Evolutionary conservation across 129 eudicot species (phyloP).

Genomic region (Calendula officinalis): DNA sequence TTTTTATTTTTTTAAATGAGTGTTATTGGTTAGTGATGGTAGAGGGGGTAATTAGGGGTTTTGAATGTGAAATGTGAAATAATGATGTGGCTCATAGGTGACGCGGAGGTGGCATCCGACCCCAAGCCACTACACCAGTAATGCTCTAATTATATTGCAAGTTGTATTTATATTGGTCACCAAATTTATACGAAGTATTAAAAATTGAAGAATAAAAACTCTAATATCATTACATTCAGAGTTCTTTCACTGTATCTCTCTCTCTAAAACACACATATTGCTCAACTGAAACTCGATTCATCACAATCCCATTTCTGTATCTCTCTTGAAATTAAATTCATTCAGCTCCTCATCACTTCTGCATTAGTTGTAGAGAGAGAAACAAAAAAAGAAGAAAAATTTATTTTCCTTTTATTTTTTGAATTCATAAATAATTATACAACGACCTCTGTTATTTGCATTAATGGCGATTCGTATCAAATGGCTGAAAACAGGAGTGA

Average conservation of each 20-base stretch:
- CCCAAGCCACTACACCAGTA: no score
- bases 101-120: no score
- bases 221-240: neutral
- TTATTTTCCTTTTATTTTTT: neutral
- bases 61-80: no score
- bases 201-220: no score
- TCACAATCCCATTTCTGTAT: conserved; percentile 28
- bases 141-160: no score
- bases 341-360: conserved; percentile 51
- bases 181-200: no score
- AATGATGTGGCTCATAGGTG: no score
- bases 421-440: conserved; percentile 27
- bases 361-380: conserved; percentile 51
- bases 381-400: conserved; percentile 6
- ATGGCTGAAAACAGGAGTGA: conserved; percentile 33
- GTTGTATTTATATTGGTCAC: no score
- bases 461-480: conserved; percentile 59
- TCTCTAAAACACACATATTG: neutral
- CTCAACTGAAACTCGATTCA: conserved; percentile 67
- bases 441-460: conserved; percentile 54
- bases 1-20: no score
- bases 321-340: conserved; percentile 53
- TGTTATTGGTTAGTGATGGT: no score
- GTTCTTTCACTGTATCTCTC: neutral
- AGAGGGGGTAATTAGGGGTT: no score